These are phyloP conservation scores for Chamaecrista fasciculata DNA, from an alignment of 306 rosid genomes.

Conservation along the genomic window DNA sequence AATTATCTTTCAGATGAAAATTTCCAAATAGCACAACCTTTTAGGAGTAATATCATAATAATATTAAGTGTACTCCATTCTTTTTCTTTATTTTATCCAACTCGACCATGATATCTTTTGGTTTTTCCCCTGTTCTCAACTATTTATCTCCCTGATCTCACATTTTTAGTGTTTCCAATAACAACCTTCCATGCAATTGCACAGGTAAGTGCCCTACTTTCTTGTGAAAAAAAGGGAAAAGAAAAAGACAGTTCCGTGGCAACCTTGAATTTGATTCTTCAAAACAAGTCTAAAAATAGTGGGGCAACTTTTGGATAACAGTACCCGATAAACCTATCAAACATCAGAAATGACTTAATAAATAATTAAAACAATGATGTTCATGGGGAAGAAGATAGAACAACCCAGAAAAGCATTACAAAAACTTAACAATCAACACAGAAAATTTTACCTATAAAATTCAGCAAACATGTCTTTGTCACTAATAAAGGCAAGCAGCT, in stretches of 20 bases:
- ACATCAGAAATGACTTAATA: not conserved
- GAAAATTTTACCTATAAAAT: slow-evolving; percentile 53
- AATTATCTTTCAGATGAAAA: not conserved
- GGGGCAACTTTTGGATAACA: slow-evolving; percentile 3
- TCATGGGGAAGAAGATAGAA: slow-evolving; percentile 7
- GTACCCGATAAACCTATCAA: not conserved
- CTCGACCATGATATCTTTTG: not conserved
- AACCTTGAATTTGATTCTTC: slow-evolving; percentile 7
- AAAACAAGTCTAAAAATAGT: not conserved
- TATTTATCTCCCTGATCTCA: slow-evolving; percentile 13
- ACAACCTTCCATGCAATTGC: not conserved
- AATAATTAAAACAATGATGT: not conserved
- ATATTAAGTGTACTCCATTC: not conserved
- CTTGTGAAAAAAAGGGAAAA: slow-evolving; percentile 10
- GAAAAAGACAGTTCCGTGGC: not conserved
- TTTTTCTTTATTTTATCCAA: not conserved
- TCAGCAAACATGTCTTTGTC: slow-evolving; percentile 95
- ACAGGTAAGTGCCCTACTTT: not conserved
- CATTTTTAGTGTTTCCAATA: not conserved
- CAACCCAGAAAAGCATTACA: not conserved
- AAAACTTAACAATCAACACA: not conserved
- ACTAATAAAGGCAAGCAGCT: slow-evolving; percentile 83
- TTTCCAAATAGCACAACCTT: not conserved
- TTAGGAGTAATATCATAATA: not conserved
- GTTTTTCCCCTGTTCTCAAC: slow-evolving; percentile 8